Evolutionary conservation across 2,329 filamentous ascomycete species (phyloP).

Genomic region (Cercospora sojina): DNA sequence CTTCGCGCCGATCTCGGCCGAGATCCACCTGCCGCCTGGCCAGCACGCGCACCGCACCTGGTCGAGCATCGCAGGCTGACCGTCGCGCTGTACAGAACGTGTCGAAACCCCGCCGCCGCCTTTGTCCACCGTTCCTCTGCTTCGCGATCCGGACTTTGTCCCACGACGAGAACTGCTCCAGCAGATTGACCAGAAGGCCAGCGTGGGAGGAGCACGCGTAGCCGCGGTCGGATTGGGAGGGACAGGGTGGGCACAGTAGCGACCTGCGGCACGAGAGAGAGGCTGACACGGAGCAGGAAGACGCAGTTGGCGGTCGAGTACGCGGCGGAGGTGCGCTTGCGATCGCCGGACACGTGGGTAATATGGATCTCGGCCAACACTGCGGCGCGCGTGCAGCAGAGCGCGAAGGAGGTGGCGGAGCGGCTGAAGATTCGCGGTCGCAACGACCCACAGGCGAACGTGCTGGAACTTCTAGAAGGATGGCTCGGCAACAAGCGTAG

Average conservation of each 20-base stretch:
- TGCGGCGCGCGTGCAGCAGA: constrained; percentile 25
- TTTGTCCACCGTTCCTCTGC: neutral
- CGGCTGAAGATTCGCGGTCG: constrained; percentile 16
- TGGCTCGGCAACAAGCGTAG: constrained; percentile 25
- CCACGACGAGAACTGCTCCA: neutral
- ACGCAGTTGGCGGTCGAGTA: constrained; percentile 33
- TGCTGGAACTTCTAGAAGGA: constrained; percentile 22
- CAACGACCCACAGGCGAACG: constrained; percentile 22
- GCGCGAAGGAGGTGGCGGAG: constrained; percentile 21
- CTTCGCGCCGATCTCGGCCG: neutral
- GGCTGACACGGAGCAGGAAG: constrained; percentile 21
- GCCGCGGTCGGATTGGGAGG: too few relatives aligned
- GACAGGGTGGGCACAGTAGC: too few relatives aligned
- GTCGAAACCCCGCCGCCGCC: neutral
- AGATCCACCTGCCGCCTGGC: neutral
- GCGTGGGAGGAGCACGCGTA: neutral
- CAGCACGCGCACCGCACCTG: too few relatives aligned
- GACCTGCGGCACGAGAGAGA: too few relatives aligned
- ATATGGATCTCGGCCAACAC: constrained; percentile 33
- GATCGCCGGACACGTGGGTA: constrained; percentile 24
- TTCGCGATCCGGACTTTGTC: neutral
- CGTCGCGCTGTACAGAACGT: neutral
- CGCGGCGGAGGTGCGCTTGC: constrained; percentile 11
- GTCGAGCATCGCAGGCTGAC: too few relatives aligned
- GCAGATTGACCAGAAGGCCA: neutral